A percentile compares a stretch with the other conserved stretches of the same genome.
phyloP scores from a whole-genome alignment of 1,284 basidiomycete species.

The Trametes hirsuta region DNA sequence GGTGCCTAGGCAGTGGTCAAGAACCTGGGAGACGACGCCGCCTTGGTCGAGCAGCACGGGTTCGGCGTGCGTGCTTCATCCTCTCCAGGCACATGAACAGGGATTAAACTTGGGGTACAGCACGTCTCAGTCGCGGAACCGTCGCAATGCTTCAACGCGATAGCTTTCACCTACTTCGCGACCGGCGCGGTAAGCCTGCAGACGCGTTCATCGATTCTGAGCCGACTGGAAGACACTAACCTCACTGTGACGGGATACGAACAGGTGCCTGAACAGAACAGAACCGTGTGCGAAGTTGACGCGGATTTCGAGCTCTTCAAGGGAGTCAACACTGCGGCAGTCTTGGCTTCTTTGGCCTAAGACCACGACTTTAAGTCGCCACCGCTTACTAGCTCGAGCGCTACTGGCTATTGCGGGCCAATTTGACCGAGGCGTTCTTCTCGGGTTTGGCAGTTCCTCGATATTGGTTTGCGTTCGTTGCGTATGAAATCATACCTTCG shows the following conservation, averaged over 20 bases:
- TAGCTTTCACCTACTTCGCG: neutral
- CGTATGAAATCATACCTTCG: too few species aligned
- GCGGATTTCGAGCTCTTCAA: conserved; percentile 7
- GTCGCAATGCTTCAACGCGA: neutral
- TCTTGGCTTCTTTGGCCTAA: neutral
- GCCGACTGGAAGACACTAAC: neutral
- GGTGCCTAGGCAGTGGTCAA: conserved; percentile 13
- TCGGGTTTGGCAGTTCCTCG: too few species aligned
- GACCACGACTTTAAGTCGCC: neutral
- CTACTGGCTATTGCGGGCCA: neutral
- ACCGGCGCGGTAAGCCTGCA: conserved; percentile 3
- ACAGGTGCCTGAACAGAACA: neutral
- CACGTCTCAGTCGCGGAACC: neutral
- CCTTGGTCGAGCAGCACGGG: conserved; percentile 24
- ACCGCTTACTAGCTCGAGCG: too few species aligned
- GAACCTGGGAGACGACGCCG: conserved; percentile 19
- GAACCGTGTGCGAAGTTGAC: conserved; percentile 9
- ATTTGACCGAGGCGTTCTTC: too few species aligned
- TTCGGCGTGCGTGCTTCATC: conserved; percentile 21
- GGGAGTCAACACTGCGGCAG: conserved; percentile 2
- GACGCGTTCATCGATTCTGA: too few species aligned
- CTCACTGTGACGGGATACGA: neutral
- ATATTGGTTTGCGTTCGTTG: too few species aligned
- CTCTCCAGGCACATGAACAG: neutral
- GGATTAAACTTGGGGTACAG: neutral